Evolutionary conservation across 345 rosid species (phyloP).

Genomic region (Melastoma malabathricum): DNA sequence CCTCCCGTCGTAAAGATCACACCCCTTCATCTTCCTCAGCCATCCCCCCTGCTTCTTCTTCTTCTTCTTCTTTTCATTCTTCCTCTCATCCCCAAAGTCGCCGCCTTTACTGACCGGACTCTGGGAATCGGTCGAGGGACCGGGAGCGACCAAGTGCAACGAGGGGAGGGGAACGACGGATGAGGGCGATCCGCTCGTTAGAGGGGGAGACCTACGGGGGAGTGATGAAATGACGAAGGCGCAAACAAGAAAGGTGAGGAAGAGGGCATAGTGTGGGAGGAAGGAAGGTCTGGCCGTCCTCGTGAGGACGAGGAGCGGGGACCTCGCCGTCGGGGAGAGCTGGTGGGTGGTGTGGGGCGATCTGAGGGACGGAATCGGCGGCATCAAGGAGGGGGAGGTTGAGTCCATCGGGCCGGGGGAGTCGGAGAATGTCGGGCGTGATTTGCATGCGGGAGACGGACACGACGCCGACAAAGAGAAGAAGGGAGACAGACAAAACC

Average conservation of each 20-base stretch:
- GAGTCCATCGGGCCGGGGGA: too few species aligned
- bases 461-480: too few species aligned
- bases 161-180: slow-evolving; percentile 6
- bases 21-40: slow-evolving; percentile 11
- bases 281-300: background rate
- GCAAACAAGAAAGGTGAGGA: slow-evolving; percentile 11
- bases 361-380: background rate
- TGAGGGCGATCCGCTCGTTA: slow-evolving; percentile 1
- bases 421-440: too few species aligned
- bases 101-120: background rate
- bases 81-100: background rate
- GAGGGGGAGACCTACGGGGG: slow-evolving; percentile 4
- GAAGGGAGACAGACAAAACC: too few species aligned
- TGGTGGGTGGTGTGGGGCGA: background rate
- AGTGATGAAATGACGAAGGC: slow-evolving; percentile 11
- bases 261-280: slow-evolving; percentile 5
- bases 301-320: background rate
- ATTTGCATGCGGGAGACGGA: too few species aligned
- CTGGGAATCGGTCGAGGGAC: too few species aligned
- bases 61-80: slow-evolving; percentile 5
- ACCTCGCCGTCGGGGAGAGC: background rate
- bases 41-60: slow-evolving; percentile 5
- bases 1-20: slow-evolving; percentile 29
- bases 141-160: slow-evolving; percentile 10
- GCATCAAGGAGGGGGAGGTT: background rate